Base-by-base conservation (phyloP, 1,284 basidiomycete species). In the Fistulinella cinereoalba region DNA sequence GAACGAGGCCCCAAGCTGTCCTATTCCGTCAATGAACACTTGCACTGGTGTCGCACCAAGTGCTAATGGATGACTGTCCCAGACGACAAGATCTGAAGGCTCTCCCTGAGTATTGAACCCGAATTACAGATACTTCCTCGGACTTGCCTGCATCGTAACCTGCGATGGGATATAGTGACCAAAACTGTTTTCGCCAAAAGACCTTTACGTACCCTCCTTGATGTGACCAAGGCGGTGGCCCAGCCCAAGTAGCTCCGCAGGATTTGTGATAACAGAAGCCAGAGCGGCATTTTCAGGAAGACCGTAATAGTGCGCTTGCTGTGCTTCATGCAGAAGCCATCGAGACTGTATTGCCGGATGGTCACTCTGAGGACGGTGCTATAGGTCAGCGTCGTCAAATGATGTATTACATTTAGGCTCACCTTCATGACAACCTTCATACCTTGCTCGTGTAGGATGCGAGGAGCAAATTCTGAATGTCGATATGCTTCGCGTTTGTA, bases 1-100 rank as follows among this genome's bases (percentile, higher is more conserved):
- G n/a, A 72, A 62, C 1, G 76, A 68, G 1, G 56, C 48, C 12
- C 64, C 50, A 15, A 86, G 57, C 56, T 87, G 84, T 4, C 76
- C 70, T 38, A 85, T 79, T 7, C 84, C 85, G 52, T 87, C 84
- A 31, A 86, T 80, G 61, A 79, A 80, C 11, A 87, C 83, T 60
- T 87, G 83, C 29, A 68, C 79, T 59, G 79, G 92, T 57, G 78
- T 88, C 57, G 72, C 79, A 9, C 85, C 84, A 3, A 93, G 73
- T 0, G 81, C 70, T 22, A 95, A 75, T 1, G 92, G 92, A 66
- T 92, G 91, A 18, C 81, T 85, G 56, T 94, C 89, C 92, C 92
- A 95, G 4, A 95, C 74, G 15, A 93, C 89, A n/a, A 95, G 56
- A 64, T 94, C 88, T 81, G 48, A 67, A 58, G 61, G 2, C n/a